A percentile compares a stretch with the other conserved stretches of the same genome.
phyloP scores from a whole-genome alignment of 176 grass and related monocot species.

The Phoenix roebelenii region DNA sequence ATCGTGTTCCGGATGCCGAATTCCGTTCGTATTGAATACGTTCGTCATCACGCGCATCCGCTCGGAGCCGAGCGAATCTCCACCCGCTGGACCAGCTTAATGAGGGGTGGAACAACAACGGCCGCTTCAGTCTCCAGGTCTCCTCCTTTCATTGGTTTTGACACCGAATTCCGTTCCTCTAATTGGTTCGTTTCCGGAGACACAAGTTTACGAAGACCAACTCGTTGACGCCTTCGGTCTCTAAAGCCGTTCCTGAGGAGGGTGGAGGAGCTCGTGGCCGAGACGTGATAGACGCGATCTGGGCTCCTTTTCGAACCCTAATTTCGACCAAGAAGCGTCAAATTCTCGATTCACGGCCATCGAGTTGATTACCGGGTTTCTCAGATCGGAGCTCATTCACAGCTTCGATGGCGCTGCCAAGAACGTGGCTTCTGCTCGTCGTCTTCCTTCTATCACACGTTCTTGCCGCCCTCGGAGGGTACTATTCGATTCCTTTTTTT shows the following conservation, averaged over 20 bases:
- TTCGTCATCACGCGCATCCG: too few species aligned
- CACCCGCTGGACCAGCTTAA: too few species aligned
- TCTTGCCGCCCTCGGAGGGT: conserved; percentile 26
- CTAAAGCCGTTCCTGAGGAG: background rate
- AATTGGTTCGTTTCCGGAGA: conserved; percentile 24
- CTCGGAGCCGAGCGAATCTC: too few species aligned
- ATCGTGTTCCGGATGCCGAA: too few species aligned
- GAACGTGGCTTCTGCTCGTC: conserved; percentile 28
- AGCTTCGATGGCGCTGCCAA: conserved; percentile 27
- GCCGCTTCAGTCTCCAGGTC: background rate
- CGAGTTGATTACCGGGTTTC: background rate
- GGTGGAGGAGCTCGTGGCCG: background rate
- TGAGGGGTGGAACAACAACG: too few species aligned
- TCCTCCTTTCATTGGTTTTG: conserved; percentile 4
- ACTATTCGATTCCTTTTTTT: background rate
- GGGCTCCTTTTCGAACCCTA: background rate
- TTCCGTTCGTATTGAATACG: too few species aligned
- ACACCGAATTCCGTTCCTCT: conserved; percentile 19
- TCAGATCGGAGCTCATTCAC: background rate
- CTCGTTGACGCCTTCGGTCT: background rate
- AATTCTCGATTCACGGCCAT: background rate
- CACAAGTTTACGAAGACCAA: background rate
- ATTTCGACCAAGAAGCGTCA: background rate
- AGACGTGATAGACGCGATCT: background rate
- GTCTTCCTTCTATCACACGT: conserved; percentile 17